Evolutionary conservation across 148 eudicot species (phyloP), one percentile per base, ranked within the genome.

Genomic region (Dysphania ambrosioides): DNA sequence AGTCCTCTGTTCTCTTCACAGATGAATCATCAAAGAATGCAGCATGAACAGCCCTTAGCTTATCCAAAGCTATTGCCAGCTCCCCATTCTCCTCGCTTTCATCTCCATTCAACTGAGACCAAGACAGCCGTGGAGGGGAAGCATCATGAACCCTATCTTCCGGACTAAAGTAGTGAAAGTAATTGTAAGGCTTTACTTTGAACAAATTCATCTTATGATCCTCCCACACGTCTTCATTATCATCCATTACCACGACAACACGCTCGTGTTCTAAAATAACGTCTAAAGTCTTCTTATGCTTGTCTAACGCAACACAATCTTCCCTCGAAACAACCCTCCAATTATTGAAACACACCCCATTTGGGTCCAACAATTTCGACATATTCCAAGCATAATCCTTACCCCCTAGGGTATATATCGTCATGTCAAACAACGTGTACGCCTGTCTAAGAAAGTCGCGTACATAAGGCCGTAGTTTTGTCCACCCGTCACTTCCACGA

Each of bases 271-370:
- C 60, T 21, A 71, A 38, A 1, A 75, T 62, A 4, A 75, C 35
- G 57, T 80, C 82, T 3, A 80, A 64, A 32, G 30, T 11, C 53
- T 80, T 80, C 72, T 71, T 80, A 47, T 75, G 82, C 49, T 80
- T 80, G 9, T 75, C 76, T 2, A 75, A 63, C 21, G 8, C 16
- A 0, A 4, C 79, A 34, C 60, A 58, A 41, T 80, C 82, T 0
- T 80, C 82, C 53, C 79, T 70, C 2, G 82, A 41, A 12, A 80
- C 26, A 3, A 80, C 62, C 68, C 76, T 70, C 79, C 82, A 75
- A 29, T 27, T 63, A 0, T 57, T 75, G 32, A 79, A 79, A 70
- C 41, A 75, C n/a, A 5, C 30, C 29, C 82, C 82, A 9, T 74
- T n/a, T 0, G 82, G 76, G 19, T 80, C 82, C 5, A 80, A 40